phyloP scores from a whole-genome alignment of 805 yeast genomes.

The Candida silvatica region DNA sequence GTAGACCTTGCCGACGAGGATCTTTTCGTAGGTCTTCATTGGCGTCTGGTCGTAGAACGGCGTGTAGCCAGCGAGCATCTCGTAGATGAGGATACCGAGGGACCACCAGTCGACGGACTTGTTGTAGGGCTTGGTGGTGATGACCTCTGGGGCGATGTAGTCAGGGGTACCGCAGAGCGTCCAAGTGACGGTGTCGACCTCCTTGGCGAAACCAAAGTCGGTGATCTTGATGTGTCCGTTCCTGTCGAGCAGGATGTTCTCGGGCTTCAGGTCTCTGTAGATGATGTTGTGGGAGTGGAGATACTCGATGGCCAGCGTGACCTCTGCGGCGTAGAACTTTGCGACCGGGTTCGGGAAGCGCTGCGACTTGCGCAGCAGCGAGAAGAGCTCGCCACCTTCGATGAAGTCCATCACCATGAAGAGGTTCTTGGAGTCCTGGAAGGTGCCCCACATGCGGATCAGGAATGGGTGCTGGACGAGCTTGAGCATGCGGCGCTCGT shows the following conservation, averaged over 20 bases:
- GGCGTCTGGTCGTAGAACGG: conserved; percentile 59
- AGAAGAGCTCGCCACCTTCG: conserved; percentile 56
- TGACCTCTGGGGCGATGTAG: conserved; percentile 60
- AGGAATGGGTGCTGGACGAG: conserved; percentile 53
- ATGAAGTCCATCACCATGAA: conserved; percentile 61
- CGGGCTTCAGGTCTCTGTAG: conserved; percentile 55
- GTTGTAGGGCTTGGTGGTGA: conserved; percentile 53
- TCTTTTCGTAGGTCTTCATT: conserved; percentile 55
- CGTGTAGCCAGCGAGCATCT: conserved; percentile 55
- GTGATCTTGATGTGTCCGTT: conserved; percentile 55
- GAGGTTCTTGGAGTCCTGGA: conserved; percentile 46
- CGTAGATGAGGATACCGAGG: conserved; percentile 49
- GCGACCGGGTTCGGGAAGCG: conserved; percentile 57
- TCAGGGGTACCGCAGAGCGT: conserved; percentile 60
- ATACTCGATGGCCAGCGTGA: conserved; percentile 48
- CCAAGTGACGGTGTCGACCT: conserved; percentile 50
- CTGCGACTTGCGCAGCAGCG: conserved; percentile 46
- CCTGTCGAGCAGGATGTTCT: conserved; percentile 47
- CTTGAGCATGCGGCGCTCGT: conserved; percentile 50
- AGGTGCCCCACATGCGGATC: conserved; percentile 62
- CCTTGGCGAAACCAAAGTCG: conserved; percentile 58
- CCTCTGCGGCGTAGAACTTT: conserved; percentile 57
- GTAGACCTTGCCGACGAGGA: conserved; percentile 42
- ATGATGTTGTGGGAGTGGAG: conserved; percentile 51
- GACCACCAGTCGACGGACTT: conserved; percentile 64